Evolutionary conservation across 2,329 filamentous ascomycete genomes (phyloP), one percentile per base, ranked within the genome.

Genomic region (Gaeumannomyces sp.): DNA sequence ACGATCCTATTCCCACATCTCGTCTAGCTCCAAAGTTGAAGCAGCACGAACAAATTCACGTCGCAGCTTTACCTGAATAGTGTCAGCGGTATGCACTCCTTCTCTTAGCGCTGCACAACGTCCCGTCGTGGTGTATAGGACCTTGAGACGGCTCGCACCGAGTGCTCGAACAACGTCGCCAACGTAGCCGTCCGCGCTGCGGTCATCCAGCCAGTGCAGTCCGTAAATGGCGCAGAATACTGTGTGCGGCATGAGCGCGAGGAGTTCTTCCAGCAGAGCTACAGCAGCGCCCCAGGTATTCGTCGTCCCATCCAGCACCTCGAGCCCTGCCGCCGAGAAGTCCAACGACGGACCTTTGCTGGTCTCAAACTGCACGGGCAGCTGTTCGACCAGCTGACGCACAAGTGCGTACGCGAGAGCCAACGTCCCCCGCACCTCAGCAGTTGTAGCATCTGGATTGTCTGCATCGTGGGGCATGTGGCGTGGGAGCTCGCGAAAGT

Each of bases 401-500:
- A 67, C n/a, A 3, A 69, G 62, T 0, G 65, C 64, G 16, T 64
- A 64, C 3, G 64, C 60, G 1, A 70, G 19, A 4, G 62, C 58
- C 4, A 66, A 14, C 5, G 60, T 3, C 11, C 53, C 63, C 10
- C 67, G 66, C 4, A 38, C 28, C 19, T 67, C 60, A 6, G 35
- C 60, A 6, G 35, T 61, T 0, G 33, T 35, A 4, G 11, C 33
- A 13, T 14, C 11, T 4, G 33, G 33, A 11, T 35, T 11, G 33
- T 29, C 29, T 3, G 11, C 33, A 3, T 35, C 33, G 33, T 64
- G 6, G 0, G 6, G 33, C 7, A 64, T 58, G 0, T 61, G 35
- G 25, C 68, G 19, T 0, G 27, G 64, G 2, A 67, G 64, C 19
- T 70, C 61, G 38, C 69, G 70, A 60, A 71, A 70, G 57, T 69